Conservation (phyloP, 2,329 filamentous ascomycete species). For the Herpotrichia juniperi region DNA sequence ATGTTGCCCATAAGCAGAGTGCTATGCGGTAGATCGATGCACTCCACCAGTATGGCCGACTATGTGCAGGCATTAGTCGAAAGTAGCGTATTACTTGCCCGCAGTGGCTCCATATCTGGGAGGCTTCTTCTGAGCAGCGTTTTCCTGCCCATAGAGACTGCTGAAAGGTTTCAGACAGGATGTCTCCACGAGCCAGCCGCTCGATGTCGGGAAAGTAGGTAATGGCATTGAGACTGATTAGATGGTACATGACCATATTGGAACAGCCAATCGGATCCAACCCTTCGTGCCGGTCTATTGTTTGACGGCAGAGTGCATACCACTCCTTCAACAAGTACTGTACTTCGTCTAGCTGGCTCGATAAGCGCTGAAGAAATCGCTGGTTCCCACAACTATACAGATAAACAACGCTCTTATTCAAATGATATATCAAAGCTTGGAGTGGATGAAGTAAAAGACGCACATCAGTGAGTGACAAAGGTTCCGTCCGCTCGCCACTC, state of each 20-base stretch:
- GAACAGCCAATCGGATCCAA: conserved; percentile 58
- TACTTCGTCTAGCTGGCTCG: conserved; percentile 63
- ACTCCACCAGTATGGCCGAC: conserved; percentile 70
- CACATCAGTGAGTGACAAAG: conserved; percentile 60
- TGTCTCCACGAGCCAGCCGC: conserved; percentile 58
- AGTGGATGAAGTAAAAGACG: conserved; percentile 69
- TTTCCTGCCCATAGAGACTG: conserved; percentile 7
- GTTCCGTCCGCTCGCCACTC: conserved; percentile 56
- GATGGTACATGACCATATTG: conserved; percentile 69
- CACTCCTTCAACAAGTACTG: conserved; percentile 66
- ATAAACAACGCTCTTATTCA: conserved; percentile 65
- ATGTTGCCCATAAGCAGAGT: conserved; percentile 9
- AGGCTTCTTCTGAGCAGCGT: conserved; percentile 17
- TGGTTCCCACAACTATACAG: conserved; percentile 58
- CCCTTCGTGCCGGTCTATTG: too few relatives aligned
- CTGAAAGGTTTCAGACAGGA: conserved; percentile 52
- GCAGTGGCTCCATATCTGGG: conserved; percentile 64
- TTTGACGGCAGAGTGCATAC: conserved; percentile 66
- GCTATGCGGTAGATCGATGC: conserved; percentile 66
- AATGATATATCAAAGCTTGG: conserved; percentile 65
- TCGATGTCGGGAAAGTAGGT: conserved; percentile 71
- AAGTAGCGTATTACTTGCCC: conserved; percentile 68
- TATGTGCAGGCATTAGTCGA: conserved; percentile 60
- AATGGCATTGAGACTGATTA: conserved; percentile 68
- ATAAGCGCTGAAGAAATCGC: conserved; percentile 58